Evolutionary conservation across 306 rosid species (phyloP).

Genomic region (cucumber (Cucumis sativus)): Cucumber_9930_V3 NC_026661.2:17944501-17945000

Average conservation of each 20-base stretch:
- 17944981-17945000: slow-evolving; percentile 10
- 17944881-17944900: slow-evolving; percentile 77
- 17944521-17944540: not conserved
- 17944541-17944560: not conserved
- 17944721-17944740: not conserved
- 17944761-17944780: not conserved
- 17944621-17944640: not conserved
- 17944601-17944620: not conserved
- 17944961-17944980: not conserved
- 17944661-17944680: not conserved
- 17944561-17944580: not conserved
- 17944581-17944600: not conserved
- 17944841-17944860: slow-evolving; percentile 61
- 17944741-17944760: not conserved
- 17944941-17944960: slow-evolving; percentile 23
- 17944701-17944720: not conserved
- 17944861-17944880: slow-evolving; percentile 53
- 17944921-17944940: slow-evolving; percentile 39
- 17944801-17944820: slow-evolving; percentile 49
- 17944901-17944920: slow-evolving; percentile 17
- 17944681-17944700: not conserved
- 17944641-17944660: not conserved
- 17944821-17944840: slow-evolving; percentile 72
- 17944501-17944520: not conserved
- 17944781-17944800: slow-evolving; percentile 62